A percentile compares a stretch with the other conserved stretches of the same genome.
Evolutionary conservation across 2,329 filamentous ascomycete genomes (phyloP).

Genomic region (Neoscytalidium dimidiatum): DNA sequence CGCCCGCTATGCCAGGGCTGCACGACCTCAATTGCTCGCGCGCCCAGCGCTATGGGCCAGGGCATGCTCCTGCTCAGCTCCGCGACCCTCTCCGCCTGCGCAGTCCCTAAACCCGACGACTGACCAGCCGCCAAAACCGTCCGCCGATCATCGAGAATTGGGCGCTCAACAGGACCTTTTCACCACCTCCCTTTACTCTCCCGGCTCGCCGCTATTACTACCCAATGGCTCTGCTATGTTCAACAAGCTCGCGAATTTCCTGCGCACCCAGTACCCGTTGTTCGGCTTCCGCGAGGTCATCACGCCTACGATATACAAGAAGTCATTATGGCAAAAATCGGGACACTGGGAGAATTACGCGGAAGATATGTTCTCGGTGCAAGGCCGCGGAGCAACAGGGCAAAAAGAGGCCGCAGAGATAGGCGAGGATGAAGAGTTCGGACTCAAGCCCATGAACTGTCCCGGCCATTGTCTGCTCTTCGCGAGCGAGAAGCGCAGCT

Average conservation of each 20-base stretch:
- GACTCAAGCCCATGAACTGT: conserved; percentile 95
- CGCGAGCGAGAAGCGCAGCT: conserved; percentile 78
- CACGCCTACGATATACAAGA: conserved; percentile 89
- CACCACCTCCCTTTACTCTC: conserved; percentile 75
- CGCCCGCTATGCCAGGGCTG: conserved; percentile 6
- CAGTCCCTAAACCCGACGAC: conserved; percentile 8
- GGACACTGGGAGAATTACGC: conserved; percentile 89
- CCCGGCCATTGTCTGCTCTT: conserved; percentile 92
- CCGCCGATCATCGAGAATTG: conserved; percentile 53
- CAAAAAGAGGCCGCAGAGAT: conserved; percentile 48
- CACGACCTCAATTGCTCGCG: background rate
- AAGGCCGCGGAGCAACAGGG: conserved; percentile 45
- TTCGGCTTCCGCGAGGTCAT: conserved; percentile 89
- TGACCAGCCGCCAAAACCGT: conserved; percentile 37
- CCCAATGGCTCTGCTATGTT: conserved; percentile 81
- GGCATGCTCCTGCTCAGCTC: conserved; percentile 38
- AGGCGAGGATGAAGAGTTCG: conserved; percentile 71
- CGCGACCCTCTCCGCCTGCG: conserved; percentile 28
- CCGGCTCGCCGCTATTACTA: conserved; percentile 81
- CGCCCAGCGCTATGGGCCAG: conserved; percentile 20
- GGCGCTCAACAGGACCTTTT: conserved; percentile 70
- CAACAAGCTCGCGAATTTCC: conserved; percentile 78
- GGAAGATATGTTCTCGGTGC: conserved; percentile 89
- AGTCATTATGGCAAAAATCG: conserved; percentile 80
- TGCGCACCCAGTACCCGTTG: conserved; percentile 78